Conservation (phyloP, 208 protist genomes). For the Endotrypanum monterogeii region DNA sequence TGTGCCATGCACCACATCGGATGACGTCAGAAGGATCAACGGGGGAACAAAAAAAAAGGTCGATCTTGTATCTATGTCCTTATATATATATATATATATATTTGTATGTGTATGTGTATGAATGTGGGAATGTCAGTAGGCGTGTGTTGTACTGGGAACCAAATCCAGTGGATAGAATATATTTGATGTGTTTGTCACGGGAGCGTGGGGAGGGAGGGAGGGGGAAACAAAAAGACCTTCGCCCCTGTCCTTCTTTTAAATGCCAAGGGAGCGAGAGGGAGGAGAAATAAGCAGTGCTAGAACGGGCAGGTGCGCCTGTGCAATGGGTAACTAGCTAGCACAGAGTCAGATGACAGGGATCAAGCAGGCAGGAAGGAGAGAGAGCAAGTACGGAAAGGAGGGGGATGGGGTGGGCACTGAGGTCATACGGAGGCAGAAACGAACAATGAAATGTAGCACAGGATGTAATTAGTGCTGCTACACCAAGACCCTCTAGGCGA, state of each 20-base stretch:
- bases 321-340: not conserved
- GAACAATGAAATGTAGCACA: not conserved
- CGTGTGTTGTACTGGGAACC: not conserved
- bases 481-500: not conserved
- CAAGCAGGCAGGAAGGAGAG: not conserved
- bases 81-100: not conserved
- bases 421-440: not conserved
- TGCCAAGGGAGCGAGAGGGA: not conserved
- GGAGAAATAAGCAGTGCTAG: not conserved
- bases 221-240: too few species aligned
- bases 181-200: not conserved
- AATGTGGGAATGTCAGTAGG: not conserved
- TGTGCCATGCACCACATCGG: not conserved
- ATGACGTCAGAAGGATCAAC: not conserved
- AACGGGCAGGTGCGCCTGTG: not conserved
- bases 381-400: not conserved
- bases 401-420: not conserved
- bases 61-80: not conserved
- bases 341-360: not conserved
- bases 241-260: not conserved
- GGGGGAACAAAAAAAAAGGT: not conserved
- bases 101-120: conserved; percentile 12
- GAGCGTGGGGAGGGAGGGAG: too few species aligned
- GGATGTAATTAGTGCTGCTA: not conserved
- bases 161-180: too few species aligned